phyloP scores from a whole-genome alignment of 2,329 filamentous ascomycete genomes.

The Nemania diffusa region DNA sequence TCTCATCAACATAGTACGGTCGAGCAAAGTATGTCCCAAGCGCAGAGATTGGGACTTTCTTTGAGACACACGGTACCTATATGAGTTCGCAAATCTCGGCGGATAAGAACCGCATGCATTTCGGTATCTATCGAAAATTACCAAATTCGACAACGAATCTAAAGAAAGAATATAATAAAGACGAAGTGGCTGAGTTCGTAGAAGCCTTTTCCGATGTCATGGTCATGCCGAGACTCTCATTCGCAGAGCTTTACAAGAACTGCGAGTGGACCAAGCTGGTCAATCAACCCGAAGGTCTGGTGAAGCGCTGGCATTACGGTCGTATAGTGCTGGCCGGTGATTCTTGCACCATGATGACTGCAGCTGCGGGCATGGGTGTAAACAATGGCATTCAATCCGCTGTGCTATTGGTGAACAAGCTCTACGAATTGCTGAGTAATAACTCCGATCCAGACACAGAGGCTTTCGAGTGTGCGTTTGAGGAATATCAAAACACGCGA shows the following conservation, averaged over 20 bases:
- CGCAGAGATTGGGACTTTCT: slow-evolving; percentile 22
- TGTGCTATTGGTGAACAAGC: slow-evolving; percentile 30
- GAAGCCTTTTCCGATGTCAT: slow-evolving; percentile 33
- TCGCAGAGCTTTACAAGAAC: slow-evolving; percentile 30
- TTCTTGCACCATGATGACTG: slow-evolving; percentile 30
- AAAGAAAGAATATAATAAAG: slow-evolving; percentile 27
- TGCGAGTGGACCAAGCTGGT: slow-evolving; percentile 31
- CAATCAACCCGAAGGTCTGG: slow-evolving; percentile 31
- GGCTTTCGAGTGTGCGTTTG: slow-evolving; percentile 21
- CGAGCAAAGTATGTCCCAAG: slow-evolving; percentile 25
- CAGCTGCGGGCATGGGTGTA: slow-evolving; percentile 32
- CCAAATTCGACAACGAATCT: slow-evolving; percentile 12
- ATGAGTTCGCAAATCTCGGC: slow-evolving; percentile 33
- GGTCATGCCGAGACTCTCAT: slow-evolving; percentile 30
- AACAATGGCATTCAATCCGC: slow-evolving; percentile 34
- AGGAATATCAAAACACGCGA: slow-evolving; percentile 31
- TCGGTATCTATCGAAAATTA: slow-evolving; percentile 32
- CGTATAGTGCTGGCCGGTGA: slow-evolving; percentile 36
- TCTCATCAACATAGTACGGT: slow-evolving; percentile 20
- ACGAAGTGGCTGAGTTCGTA: slow-evolving; percentile 32
- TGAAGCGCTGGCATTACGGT: slow-evolving; percentile 30
- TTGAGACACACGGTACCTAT: slow-evolving; percentile 32
- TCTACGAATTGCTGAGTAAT: slow-evolving; percentile 15
- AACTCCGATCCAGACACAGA: slow-evolving; percentile 8
- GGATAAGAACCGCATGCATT: slow-evolving; percentile 27